Evolutionary conservation across 129 eudicot species (phyloP).

Genomic region (Gnaphalium uliginosum): DNA sequence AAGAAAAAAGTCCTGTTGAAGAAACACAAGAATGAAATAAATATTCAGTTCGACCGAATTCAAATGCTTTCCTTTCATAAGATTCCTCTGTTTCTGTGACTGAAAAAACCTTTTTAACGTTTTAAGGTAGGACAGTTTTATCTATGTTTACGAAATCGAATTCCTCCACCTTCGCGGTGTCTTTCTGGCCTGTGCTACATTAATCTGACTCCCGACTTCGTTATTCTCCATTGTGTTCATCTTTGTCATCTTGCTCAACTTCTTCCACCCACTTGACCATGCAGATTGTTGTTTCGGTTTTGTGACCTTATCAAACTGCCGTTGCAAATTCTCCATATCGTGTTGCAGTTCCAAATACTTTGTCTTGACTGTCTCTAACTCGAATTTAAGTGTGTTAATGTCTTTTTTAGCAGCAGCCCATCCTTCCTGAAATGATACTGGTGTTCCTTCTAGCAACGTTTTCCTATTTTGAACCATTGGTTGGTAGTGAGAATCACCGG

Average conservation of each 20-base stretch:
- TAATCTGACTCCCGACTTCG: constrained; percentile 47
- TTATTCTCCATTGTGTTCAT: constrained; percentile 50
- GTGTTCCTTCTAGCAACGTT: constrained; percentile 88
- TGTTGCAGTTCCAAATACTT: constrained; percentile 82
- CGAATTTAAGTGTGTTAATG: constrained; percentile 86
- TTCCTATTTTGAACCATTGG: constrained; percentile 79
- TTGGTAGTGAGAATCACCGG: constrained; percentile 65
- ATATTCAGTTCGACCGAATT: neutral
- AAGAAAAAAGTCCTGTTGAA: neutral
- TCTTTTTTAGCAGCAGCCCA: constrained; percentile 95
- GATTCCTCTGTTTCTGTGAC: neutral
- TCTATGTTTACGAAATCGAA: constrained; percentile 57
- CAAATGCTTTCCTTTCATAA: neutral
- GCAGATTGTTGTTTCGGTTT: constrained; percentile 77
- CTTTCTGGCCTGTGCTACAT: constrained; percentile 60
- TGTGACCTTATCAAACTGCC: constrained; percentile 65
- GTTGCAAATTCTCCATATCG: constrained; percentile 82
- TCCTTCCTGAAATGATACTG: constrained; percentile 96
- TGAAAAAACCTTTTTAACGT: neutral
- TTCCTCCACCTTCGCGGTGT: constrained; percentile 94
- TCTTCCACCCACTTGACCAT: constrained; percentile 95
- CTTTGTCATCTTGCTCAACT: constrained; percentile 71
- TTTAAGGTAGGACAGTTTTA: neutral
- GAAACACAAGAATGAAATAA: constrained; percentile 10
- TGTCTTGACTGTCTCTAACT: constrained; percentile 70